These are phyloP conservation scores for Inonotus hispidus DNA, from an alignment of 1,284 basidiomycete genomes.

Conservation along the genomic window DNA sequence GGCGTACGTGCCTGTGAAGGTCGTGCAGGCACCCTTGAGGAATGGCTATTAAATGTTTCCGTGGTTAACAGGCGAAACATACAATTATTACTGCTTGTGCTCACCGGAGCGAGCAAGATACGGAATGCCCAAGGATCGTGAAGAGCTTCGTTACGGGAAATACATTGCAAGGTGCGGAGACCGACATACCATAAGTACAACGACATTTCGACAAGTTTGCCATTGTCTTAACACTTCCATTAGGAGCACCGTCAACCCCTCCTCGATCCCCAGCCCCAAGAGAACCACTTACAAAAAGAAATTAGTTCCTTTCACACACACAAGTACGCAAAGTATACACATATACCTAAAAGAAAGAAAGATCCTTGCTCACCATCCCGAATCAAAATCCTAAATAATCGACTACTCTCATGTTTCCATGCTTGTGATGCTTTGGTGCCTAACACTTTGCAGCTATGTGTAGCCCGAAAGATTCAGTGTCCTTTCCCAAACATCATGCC, in stretches of 20 bases:
- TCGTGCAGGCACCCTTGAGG: conserved; percentile 4
- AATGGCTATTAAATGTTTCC: background rate
- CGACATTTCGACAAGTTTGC: conserved; percentile 11
- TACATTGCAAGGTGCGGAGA: background rate
- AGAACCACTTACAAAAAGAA: conserved; percentile 6
- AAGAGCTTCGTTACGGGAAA: background rate
- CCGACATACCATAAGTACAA: conserved; percentile 2
- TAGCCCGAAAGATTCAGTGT: background rate
- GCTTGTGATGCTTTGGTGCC: conserved; percentile 8
- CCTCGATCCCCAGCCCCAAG: background rate
- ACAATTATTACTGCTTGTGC: background rate
- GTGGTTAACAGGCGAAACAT: no score
- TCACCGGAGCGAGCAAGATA: background rate
- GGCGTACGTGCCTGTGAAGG: conserved; percentile 6
- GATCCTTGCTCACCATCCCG: conserved; percentile 2
- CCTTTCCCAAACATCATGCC: background rate
- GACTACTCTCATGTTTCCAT: conserved; percentile 1
- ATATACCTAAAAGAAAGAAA: no score
- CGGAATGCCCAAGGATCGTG: no score
- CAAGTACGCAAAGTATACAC: background rate
- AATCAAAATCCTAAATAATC: conserved; percentile 1
- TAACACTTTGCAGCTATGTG: background rate
- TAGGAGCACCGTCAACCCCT: background rate
- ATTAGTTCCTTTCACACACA: background rate
- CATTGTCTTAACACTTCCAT: conserved; percentile 2